phyloP scores from a whole-genome alignment of 805 yeast species.

The Monosporozyma aerobia region DNA sequence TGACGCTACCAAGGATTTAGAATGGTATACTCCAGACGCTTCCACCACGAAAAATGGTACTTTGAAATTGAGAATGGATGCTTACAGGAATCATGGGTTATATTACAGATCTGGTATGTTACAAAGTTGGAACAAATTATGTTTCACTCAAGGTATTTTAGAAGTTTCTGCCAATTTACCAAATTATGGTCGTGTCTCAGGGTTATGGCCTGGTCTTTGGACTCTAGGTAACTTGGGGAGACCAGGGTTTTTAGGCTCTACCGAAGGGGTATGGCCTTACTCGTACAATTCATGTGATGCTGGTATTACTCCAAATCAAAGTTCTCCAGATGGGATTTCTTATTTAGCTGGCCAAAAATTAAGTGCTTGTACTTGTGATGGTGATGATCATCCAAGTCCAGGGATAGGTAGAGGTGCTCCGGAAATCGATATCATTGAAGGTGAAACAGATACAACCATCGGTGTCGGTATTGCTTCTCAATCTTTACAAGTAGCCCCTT shows the following conservation, averaged over 20 bases:
- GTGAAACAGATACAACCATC: conserved; percentile 50
- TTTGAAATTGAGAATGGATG: conserved; percentile 62
- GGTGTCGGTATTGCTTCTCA: conserved; percentile 76
- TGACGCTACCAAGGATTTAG: conserved; percentile 81
- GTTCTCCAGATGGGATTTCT: conserved; percentile 81
- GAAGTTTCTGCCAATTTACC: conserved; percentile 76
- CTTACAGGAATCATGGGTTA: conserved; percentile 67
- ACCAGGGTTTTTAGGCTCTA: conserved; percentile 79
- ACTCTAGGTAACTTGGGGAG: conserved; percentile 87
- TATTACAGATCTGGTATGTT: conserved; percentile 86
- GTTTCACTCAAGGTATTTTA: conserved; percentile 76
- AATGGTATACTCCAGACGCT: conserved; percentile 95
- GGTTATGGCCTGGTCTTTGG: conserved; percentile 97
- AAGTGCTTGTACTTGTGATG: conserved; percentile 68
- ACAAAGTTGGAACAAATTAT: conserved; percentile 85
- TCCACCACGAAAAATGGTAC: conserved; percentile 69
- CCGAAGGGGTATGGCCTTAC: conserved; percentile 96
- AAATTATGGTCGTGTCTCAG: conserved; percentile 65
- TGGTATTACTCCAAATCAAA: conserved; percentile 91
- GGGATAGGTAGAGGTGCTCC: conserved; percentile 94
- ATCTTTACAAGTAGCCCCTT: conserved; percentile 86
- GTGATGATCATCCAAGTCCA: conserved; percentile 77
- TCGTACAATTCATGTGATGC: conserved; percentile 81
- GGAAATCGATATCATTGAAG: conserved; percentile 89
- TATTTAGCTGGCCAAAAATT: conserved; percentile 79